phyloP scores from a whole-genome alignment of 2,329 filamentous ascomycete genomes.

The Verticillium dahliae region DNA sequence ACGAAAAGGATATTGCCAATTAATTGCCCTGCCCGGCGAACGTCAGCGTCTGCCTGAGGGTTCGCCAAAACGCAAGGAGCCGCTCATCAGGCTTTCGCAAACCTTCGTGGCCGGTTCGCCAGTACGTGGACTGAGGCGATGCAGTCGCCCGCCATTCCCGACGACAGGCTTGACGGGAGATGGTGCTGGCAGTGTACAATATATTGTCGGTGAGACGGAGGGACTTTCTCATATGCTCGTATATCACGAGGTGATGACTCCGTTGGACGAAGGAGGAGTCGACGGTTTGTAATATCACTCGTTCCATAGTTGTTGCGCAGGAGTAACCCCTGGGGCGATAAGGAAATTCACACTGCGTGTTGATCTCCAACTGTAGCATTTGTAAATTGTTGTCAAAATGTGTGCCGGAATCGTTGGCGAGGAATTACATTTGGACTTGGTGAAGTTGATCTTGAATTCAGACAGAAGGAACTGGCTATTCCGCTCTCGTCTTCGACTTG shows the following conservation, averaged over 20 bases:
- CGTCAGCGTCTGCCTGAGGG: not conserved
- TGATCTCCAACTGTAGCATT: not conserved
- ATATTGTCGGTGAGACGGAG: not conserved
- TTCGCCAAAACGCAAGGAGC: not conserved
- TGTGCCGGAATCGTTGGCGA: too few species aligned
- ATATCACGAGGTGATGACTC: not conserved
- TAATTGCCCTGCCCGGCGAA: not conserved
- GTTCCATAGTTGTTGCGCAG: not conserved
- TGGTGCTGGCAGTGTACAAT: not conserved
- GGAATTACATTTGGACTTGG: too few species aligned
- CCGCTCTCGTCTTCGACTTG: constrained; percentile 6
- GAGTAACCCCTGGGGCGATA: not conserved
- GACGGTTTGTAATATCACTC: not conserved
- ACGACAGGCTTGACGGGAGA: not conserved
- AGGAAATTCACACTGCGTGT: not conserved
- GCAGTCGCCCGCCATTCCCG: not conserved
- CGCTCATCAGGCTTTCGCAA: not conserved
- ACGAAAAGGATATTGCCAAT: not conserved
- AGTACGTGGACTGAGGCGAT: not conserved
- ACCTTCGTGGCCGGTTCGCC: not conserved
- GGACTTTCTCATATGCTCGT: not conserved
- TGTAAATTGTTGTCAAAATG: too few species aligned
- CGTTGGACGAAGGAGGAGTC: not conserved
- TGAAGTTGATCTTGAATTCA: too few species aligned
- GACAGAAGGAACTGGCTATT: too few species aligned